These are phyloP conservation scores for Quercus engelmannii DNA, from an alignment of 306 rosid species.

Conservation along the genomic window DNA sequence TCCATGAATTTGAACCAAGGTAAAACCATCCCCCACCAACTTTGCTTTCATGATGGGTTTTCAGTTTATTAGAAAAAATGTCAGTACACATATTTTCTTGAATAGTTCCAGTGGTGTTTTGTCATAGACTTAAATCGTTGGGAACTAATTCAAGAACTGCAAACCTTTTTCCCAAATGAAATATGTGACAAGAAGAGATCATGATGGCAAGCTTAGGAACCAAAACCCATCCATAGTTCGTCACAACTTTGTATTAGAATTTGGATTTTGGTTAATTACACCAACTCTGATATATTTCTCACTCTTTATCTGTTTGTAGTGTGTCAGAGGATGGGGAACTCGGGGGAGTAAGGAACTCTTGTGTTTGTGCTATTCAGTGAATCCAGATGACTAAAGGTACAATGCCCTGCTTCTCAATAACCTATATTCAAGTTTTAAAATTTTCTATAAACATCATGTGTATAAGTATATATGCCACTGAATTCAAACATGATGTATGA, in stretches of 20 bases:
- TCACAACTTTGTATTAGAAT: not conserved
- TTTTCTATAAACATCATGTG: not conserved
- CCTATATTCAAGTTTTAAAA: not conserved
- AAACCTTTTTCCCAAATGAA: not conserved
- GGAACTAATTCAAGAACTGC: not conserved
- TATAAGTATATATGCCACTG: not conserved
- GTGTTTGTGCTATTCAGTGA: conserved; percentile 41
- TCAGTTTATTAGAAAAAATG: not conserved
- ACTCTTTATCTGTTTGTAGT: conserved; percentile 8
- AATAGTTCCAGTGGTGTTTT: not conserved
- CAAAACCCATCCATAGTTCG: not conserved
- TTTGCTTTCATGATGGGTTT: not conserved
- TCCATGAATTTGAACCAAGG: conserved; percentile 44
- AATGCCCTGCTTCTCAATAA: not conserved
- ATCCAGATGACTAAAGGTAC: not conserved
- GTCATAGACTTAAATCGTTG: not conserved
- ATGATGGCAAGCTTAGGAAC: not conserved
- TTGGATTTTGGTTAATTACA: not conserved
- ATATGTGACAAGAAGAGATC: conserved; percentile 3
- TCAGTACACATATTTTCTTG: not conserved
- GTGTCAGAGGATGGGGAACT: conserved; percentile 38
- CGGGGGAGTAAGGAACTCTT: conserved; percentile 38
- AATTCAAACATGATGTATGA: not conserved
- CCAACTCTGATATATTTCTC: not conserved
- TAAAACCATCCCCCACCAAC: not conserved